These are phyloP conservation scores for Tuber umbilicatum DNA, from an alignment of 495 filamentous ascomycete species.

Conservation along the genomic window DNA sequence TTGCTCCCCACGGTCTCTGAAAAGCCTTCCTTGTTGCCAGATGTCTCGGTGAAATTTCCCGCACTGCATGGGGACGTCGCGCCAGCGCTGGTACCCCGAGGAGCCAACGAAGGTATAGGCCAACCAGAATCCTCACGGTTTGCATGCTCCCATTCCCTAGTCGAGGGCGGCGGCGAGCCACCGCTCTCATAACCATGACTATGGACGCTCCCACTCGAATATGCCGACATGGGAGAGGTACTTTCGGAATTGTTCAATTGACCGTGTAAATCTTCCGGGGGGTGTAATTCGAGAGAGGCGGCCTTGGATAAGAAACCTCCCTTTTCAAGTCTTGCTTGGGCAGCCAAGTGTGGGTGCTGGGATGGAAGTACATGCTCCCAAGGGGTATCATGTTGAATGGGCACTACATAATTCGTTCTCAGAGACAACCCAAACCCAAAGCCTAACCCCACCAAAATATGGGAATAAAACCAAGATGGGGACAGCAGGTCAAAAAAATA, in stretches of 20 bases:
- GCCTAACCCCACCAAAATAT: not conserved
- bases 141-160: constrained; percentile 3
- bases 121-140: not conserved
- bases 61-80: constrained; percentile 26
- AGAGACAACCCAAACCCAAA: not conserved
- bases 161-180: constrained; percentile 4
- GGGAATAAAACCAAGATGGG: not conserved
- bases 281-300: constrained; percentile 15
- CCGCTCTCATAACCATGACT: constrained; percentile 20
- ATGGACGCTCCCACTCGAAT: constrained; percentile 15
- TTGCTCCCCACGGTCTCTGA: constrained; percentile 19
- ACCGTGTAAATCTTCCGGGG: constrained; percentile 8
- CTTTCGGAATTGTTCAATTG: constrained; percentile 25
- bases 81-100: not conserved
- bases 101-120: not conserved
- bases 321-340: constrained; percentile 15
- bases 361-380: constrained; percentile 23
- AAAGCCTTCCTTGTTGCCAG: constrained; percentile 24
- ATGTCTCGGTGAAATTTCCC: constrained; percentile 26
- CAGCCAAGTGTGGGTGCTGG: constrained; percentile 14
- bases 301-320: constrained; percentile 17
- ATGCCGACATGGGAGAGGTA: constrained; percentile 12
- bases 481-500: not conserved
- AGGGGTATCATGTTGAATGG: constrained; percentile 12
- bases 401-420: constrained; percentile 1